Evolutionary conservation across 768 basidiomycete species (phyloP), one percentile per base, ranked within the genome.

Genomic region (Leccinum broughii): DNA sequence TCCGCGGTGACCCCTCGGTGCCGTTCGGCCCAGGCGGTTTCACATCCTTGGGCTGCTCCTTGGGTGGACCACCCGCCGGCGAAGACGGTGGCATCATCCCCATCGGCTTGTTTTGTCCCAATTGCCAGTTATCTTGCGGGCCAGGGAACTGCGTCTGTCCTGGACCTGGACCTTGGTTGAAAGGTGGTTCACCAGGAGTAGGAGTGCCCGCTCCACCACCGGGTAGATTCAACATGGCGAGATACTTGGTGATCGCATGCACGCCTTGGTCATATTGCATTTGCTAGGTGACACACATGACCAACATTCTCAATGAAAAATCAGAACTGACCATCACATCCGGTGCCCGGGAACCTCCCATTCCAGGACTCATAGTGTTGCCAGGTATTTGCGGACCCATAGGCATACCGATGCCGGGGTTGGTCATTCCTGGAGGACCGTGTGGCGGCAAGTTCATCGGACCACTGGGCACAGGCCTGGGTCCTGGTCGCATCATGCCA

Each of bases 21-120:
- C 76, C 69, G 3, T 70, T 68, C 62, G 49, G 58, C 1, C 46
- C 62, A 8, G 77, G 74, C 17, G 69, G 70, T 34, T 74, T 71
- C 46, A 73, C 72, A 30, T 76, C 72, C 56, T 75, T 74, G 59
- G 71, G 55, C 57, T 72, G 73, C 56, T 73, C 71, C 61, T 73
- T 70, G 30, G 67, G 60, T 51, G 70, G 71, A 61, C 67, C 67
- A 53, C 68, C 64, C 44, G 85, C 64, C 44, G 85, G 82, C 6
- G 84, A 84, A 5, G 83, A 84, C 0, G 83, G 83, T n/a, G 69
- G 66, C 71, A 78, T 76, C 81, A 83, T 84, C 15, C 69, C 72
- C 75, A 77, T 79, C 1, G 76, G 68, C 55, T 77, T 78, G 32
- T 48, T 59, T 63, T 68, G 77, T 26, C 62, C 75, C 64, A 67